Evolutionary conservation across 805 yeast genomes (phyloP), one percentile per base, ranked within the genome.

Genomic region (Sugiyamaella chiloensis): DNA sequence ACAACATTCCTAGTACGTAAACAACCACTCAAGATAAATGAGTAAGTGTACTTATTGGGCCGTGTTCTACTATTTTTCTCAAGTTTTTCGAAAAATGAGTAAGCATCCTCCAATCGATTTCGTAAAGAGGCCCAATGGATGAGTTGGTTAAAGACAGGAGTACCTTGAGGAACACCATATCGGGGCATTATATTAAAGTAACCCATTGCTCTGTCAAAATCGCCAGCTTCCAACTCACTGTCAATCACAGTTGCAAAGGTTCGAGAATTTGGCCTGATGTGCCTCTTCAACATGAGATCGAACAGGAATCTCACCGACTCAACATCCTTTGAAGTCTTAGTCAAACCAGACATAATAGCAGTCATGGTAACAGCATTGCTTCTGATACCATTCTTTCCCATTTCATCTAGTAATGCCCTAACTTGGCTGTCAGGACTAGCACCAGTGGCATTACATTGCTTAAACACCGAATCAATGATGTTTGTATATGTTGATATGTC

Each of bases 401-500:
- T 72, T 17, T 70, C 70, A 1, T 60, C 50, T 32, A 81, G 62
- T 24, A 26, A 21, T 9, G 37, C 53, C 8, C 24, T 23, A 12
- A 31, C 27, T n/a, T 47, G 51, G 3, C 65, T 53, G n/a, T 66
- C 61, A 8, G 63, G 60, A 29, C 70, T 64, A 6, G 64, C 61
- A 7, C 79, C 79, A 29, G 73, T 68, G n/a, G 65, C 66, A 32
- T 64, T 64, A 27, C 71, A 67, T 29, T 65, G 48, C 59, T 78
- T 79, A 65, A 82, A 70, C 53, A 74, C 69, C 44, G 73, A 63
- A 56, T 82, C 81, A 45, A 83, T 70, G 20, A 82, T 65, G 29
- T 76, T 73, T 2, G 89, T 75, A 63, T 78, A 78, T 2, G 90
- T 82, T 14, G 79, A 79, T 40, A 79, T 70, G 60, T 81, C 86